These are phyloP conservation scores for Yarrowia deformans DNA, from an alignment of 805 yeast species.

Conservation along the genomic window DNA sequence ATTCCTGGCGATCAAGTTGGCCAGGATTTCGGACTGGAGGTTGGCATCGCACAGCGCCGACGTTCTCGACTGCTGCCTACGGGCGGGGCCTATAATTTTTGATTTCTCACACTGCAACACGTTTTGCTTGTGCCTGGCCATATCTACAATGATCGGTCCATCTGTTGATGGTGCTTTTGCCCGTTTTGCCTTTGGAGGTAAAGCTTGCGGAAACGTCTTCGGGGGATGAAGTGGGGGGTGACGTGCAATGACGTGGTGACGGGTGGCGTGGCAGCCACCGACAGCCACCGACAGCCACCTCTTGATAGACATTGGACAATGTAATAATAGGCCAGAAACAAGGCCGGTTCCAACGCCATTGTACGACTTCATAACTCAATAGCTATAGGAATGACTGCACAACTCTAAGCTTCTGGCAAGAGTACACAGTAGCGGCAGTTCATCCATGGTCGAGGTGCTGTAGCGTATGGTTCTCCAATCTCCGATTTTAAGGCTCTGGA, in stretches of 20 bases:
- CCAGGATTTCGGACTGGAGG: constrained; percentile 30
- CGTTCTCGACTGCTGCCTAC: constrained; percentile 25
- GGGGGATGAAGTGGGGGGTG: background rate
- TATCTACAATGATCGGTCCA: background rate
- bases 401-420: background rate
- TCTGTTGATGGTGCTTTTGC: constrained; percentile 23
- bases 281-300: too few species aligned
- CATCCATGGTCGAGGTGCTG: background rate
- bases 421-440: background rate
- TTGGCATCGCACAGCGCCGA: constrained; percentile 33
- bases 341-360: too few species aligned
- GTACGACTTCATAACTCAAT: too few species aligned
- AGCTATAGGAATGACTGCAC: too few species aligned
- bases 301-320: too few species aligned
- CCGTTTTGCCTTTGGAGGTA: background rate
- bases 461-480: background rate
- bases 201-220: background rate
- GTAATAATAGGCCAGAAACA: too few species aligned
- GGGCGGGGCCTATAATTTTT: constrained; percentile 31
- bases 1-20: constrained; percentile 30
- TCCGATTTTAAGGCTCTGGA: background rate
- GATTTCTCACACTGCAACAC: background rate
- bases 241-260: background rate
- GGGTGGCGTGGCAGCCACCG: background rate
- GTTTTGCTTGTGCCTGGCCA: background rate